phyloP scores from a whole-genome alignment of 148 eudicot genomes.

The Hydrangea macrophylla region DNA sequence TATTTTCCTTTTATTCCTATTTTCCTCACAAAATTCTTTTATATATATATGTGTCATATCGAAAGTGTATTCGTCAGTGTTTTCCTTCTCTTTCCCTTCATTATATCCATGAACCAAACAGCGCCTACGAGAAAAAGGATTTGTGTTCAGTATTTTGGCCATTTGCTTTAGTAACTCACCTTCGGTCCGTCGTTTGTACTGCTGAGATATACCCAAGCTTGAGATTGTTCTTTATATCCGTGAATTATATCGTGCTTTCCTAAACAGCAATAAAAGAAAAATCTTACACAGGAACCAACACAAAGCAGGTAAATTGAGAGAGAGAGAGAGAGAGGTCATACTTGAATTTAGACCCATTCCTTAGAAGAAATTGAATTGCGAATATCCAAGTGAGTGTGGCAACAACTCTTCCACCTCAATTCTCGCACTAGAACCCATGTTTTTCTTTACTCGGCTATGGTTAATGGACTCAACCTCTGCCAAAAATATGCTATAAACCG shows the following conservation, averaged over 20 bases:
- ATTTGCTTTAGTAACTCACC: background rate
- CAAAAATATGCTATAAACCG: conserved; percentile 52
- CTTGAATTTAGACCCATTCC: background rate
- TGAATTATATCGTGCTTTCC: background rate
- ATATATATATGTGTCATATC: too few species aligned
- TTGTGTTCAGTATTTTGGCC: background rate
- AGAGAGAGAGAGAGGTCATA: background rate
- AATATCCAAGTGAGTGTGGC: conserved; percentile 40
- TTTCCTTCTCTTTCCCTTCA: too few species aligned
- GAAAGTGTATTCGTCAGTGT: too few species aligned
- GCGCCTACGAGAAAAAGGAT: background rate
- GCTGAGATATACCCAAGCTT: background rate
- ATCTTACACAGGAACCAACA: background rate
- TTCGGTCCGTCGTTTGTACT: too few species aligned
- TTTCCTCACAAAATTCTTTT: too few species aligned
- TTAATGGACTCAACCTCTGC: conserved; percentile 52
- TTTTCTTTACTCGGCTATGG: conserved; percentile 36
- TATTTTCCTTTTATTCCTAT: too few species aligned
- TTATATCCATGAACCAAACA: too few species aligned
- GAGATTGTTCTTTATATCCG: background rate
- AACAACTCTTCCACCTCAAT: conserved; percentile 61
- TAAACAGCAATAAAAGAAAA: background rate
- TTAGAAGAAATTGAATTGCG: conserved; percentile 34
- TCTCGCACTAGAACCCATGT: conserved; percentile 43
- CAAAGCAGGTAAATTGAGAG: background rate